Evolutionary conservation across 192 early-diverging fungal species (phyloP).

Genomic region (Mortierella alpina): DNA sequence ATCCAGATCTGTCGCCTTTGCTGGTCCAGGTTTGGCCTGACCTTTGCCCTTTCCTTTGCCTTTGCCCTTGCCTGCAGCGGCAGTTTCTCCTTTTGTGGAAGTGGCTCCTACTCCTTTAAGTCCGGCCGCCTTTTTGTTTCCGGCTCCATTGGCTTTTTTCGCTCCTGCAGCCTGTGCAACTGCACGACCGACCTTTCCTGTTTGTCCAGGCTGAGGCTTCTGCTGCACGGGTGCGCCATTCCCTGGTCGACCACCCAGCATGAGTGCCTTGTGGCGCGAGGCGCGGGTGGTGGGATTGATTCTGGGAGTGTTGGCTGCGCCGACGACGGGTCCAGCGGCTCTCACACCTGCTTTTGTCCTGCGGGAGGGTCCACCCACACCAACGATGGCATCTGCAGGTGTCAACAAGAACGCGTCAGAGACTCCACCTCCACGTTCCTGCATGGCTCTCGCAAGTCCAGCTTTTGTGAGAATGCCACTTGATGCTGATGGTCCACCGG

Average conservation of each 20-base stretch:
- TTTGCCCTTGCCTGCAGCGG: not conserved
- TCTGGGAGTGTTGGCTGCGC: not conserved
- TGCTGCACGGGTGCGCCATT: constrained; percentile 1
- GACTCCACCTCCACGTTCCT: constrained; percentile 45
- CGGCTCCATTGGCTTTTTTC: constrained; percentile 1
- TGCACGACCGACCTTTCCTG: not conserved
- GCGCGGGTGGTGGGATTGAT: constrained; percentile 6
- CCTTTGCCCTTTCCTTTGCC: constrained; percentile 4
- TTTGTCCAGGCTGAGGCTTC: not conserved
- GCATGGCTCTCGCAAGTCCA: constrained; percentile 48
- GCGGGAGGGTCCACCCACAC: not conserved
- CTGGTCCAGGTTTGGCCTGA: not conserved
- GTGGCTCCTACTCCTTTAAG: constrained; percentile 2
- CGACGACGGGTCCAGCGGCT: not conserved
- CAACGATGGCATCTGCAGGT: not conserved
- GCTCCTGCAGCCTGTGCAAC: not conserved
- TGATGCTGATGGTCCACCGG: not conserved
- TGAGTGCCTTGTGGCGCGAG: constrained; percentile 29
- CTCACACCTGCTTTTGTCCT: not conserved
- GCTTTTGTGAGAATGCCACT: constrained; percentile 31
- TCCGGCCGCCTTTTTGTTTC: constrained; percentile 2
- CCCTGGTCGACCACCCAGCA: constrained; percentile 27
- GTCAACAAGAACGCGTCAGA: constrained; percentile 35
- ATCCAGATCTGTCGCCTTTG: constrained; percentile 33
- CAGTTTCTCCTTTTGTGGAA: not conserved